A percentile compares a stretch with the other conserved stretches of the same genome.
These are phyloP conservation scores for Verticillium tricorpus DNA, from an alignment of 2,329 filamentous ascomycete species.

Conservation along the genomic window DNA sequence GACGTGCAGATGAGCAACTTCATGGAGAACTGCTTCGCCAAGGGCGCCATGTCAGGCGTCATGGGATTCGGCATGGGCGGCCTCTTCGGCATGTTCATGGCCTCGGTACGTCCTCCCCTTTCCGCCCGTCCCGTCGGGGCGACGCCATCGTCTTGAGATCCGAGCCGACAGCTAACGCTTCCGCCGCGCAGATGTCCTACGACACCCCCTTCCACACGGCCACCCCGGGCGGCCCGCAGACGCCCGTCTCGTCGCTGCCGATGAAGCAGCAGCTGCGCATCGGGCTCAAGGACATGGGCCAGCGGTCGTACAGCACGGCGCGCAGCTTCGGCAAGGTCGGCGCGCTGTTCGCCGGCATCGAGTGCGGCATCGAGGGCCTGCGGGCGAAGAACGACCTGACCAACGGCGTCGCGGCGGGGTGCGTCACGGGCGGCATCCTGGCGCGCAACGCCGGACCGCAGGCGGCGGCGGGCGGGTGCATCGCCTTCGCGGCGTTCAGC, in stretches of 20 bases:
- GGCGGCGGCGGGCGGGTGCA: conserved; percentile 81
- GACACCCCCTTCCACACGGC: conserved; percentile 75
- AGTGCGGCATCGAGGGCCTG: conserved; percentile 91
- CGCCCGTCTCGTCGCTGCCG: conserved; percentile 59
- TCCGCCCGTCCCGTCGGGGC: conserved; percentile 1
- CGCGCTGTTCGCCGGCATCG: conserved; percentile 84
- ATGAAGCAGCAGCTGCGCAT: conserved; percentile 75
- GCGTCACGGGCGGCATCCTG: conserved; percentile 84
- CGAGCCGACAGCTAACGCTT: background rate
- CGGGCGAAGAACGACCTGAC: conserved; percentile 89
- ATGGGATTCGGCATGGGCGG: conserved; percentile 95
- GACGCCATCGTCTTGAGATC: background rate
- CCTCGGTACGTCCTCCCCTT: conserved; percentile 61
- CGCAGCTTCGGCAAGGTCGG: conserved; percentile 96
- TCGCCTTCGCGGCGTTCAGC: conserved; percentile 89
- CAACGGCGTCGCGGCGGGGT: conserved; percentile 85
- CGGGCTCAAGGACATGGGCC: conserved; percentile 94
- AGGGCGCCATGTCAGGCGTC: conserved; percentile 82
- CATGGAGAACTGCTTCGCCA: conserved; percentile 91
- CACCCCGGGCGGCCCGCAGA: conserved; percentile 31
- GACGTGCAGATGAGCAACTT: conserved; percentile 64
- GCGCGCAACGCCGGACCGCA: conserved; percentile 85
- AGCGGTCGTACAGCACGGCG: conserved; percentile 73
- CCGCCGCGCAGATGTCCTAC: conserved; percentile 77
- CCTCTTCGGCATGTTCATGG: conserved; percentile 96